These are phyloP conservation scores for Chloromonas sp. DNA, from an alignment of 163 green algal genomes.

Conservation along the genomic window DNA sequence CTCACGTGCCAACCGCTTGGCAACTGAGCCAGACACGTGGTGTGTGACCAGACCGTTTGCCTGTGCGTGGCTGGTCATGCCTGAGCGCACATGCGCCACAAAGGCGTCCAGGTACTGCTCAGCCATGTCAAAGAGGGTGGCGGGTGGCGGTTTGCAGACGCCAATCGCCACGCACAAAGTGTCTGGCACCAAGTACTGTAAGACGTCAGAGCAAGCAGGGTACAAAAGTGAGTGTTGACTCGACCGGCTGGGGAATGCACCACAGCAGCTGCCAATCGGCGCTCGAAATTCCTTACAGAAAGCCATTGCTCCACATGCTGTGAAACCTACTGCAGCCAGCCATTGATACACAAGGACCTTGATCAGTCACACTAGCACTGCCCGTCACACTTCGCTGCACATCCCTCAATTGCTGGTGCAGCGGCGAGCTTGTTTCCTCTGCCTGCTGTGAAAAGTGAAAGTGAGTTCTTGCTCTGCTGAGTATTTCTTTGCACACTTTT, in stretches of 20 bases:
- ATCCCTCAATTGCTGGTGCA: too few species aligned
- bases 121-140: not conserved
- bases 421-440: too few species aligned
- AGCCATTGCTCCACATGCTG: too few species aligned
- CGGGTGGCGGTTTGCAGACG: slow-evolving; percentile 10
- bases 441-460: too few species aligned
- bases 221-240: not conserved
- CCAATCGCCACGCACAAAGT: slow-evolving; percentile 17
- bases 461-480: too few species aligned
- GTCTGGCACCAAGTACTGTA: slow-evolving; percentile 28
- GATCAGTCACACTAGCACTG: not conserved
- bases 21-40: too few species aligned
- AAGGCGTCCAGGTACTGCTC: not conserved
- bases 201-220: not conserved
- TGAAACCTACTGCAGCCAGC: too few species aligned
- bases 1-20: too few species aligned
- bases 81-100: not conserved
- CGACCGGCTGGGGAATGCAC: not conserved
- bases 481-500: too few species aligned
- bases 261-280: too few species aligned
- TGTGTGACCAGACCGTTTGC: not conserved
- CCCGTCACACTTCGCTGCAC: not conserved
- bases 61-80: not conserved
- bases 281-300: too few species aligned
- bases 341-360: not conserved